Evolutionary conservation across 495 filamentous ascomycete species (phyloP).

Genomic region (Penicillium silybi): DNA sequence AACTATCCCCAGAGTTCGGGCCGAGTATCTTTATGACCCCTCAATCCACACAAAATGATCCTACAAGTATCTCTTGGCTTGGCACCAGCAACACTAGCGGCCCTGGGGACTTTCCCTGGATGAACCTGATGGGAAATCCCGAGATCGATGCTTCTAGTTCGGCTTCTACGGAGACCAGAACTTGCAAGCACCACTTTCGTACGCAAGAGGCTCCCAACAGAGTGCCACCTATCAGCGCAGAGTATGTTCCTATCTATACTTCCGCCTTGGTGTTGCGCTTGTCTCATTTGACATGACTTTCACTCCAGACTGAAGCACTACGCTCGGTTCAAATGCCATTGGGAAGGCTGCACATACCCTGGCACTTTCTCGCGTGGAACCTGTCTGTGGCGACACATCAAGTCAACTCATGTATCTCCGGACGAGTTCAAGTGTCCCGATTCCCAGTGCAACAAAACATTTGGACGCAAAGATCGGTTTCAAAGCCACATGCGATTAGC

Average conservation of each 20-base stretch:
- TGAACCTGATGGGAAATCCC: neutral
- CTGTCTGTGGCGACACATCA: slow-evolving; percentile 19
- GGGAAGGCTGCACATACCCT: slow-evolving; percentile 13
- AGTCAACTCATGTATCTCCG: slow-evolving; percentile 18
- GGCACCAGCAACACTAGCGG: neutral
- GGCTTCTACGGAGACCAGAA: neutral
- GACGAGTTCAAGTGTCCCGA: slow-evolving; percentile 9
- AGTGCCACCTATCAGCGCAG: neutral
- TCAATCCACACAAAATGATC: neutral
- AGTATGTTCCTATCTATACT: neutral
- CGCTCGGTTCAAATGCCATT: slow-evolving; percentile 9
- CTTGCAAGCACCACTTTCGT: neutral
- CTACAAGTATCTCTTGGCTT: neutral
- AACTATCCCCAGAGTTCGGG: neutral
- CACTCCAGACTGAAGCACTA: neutral
- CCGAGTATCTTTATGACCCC: neutral
- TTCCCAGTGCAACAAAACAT: slow-evolving; percentile 7
- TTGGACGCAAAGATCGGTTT: slow-evolving; percentile 18
- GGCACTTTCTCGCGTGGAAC: slow-evolving; percentile 12
- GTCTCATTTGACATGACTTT: neutral
- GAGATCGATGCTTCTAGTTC: neutral
- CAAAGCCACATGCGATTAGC: slow-evolving; percentile 8
- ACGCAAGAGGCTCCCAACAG: neutral
- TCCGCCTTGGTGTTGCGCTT: neutral
- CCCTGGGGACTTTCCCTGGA: neutral